Evolutionary conservation across 345 rosid species (phyloP), one percentile per base, ranked within the genome.

Genomic region (Draba incana): DNA sequence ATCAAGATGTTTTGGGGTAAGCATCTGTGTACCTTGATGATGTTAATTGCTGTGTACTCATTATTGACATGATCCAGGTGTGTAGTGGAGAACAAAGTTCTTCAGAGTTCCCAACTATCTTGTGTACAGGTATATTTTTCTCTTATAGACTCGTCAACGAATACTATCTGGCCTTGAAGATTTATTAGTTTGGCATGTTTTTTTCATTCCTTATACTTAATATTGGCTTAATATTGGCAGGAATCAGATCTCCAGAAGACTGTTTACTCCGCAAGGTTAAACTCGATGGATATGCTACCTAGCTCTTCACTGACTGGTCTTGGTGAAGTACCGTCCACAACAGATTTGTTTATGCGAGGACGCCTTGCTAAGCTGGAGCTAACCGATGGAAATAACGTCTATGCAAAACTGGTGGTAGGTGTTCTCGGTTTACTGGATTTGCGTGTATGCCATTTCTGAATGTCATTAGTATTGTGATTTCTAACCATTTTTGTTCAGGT

Each of bases 81-180:
- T 43, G 96, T 93, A 0, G 97, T 90, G 81, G 98, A 93, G 86
- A 93, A 93, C 76, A 88, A 86, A 81, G 91, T 90, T 84, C 94
- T 90, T 67, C 97, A 87, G 68, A 76, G 84, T 58, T 88, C 97
- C 70, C 75, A 88, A 56, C 72, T 87, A 68, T 82, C 92, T 62
- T 67, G 86, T 76, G 61, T 87, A 25, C 90, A 86, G 96, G 98
- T 90, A 81, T 10, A 37, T 25, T 75, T 0, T 46, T 68, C 47
- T 46, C 57, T 39, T 16, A 16, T 66, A 44, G 1, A 14, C 37
- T 49, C 33, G 8, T 23, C 33, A 49, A 12, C 38, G 16, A 43
- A 30, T n/a, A 42, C 53, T 16, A 62, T 52, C 20, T 20, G 35
- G 35, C 10, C 15, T 31, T n/a, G 12, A 4, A 31, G 46, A 43